A percentile compares a stretch with the other conserved stretches of the same genome.
Conservation (phyloP, 345 rosid genomes). For the Stellera chamaejasme region DNA sequence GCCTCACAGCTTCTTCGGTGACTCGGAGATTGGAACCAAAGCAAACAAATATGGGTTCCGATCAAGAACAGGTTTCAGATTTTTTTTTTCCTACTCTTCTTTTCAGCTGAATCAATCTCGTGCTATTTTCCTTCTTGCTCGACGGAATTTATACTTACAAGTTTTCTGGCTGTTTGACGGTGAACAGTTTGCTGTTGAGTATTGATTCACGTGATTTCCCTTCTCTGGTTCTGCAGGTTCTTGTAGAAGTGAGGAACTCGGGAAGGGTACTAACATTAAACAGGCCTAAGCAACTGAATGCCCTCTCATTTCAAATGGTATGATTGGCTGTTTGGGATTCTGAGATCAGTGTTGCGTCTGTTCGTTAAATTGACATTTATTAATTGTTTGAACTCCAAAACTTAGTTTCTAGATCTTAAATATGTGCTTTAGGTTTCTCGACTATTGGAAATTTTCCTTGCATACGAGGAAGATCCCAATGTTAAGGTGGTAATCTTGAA, state of each 20-base stretch:
- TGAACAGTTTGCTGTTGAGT: not conserved
- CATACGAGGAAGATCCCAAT: slow-evolving; percentile 45
- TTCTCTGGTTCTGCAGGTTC: slow-evolving; percentile 27
- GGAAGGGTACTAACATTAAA: slow-evolving; percentile 54
- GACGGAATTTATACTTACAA: not conserved
- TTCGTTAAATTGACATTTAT: not conserved
- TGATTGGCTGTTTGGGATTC: not conserved
- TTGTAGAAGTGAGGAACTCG: slow-evolving; percentile 45
- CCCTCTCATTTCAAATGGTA: slow-evolving; percentile 55
- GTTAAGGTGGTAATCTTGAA: slow-evolving; percentile 64
- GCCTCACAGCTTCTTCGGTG: too few species aligned
- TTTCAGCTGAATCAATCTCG: not conserved
- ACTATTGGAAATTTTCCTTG: slow-evolving; percentile 46
- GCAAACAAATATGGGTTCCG: not conserved
- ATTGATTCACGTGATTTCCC: not conserved
- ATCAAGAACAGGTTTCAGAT: slow-evolving; percentile 5
- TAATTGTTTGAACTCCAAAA: not conserved
- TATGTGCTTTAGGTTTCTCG: slow-evolving; percentile 36
- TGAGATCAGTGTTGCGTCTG: not conserved
- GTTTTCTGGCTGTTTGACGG: not conserved
- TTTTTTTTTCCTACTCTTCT: not conserved
- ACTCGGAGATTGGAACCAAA: too few species aligned
- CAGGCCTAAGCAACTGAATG: slow-evolving; percentile 71
- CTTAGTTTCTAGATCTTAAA: not conserved
- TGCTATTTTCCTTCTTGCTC: not conserved